phyloP scores from a whole-genome alignment of 2,329 filamentous ascomycete genomes.

The Myriangium duriaei region DNA sequence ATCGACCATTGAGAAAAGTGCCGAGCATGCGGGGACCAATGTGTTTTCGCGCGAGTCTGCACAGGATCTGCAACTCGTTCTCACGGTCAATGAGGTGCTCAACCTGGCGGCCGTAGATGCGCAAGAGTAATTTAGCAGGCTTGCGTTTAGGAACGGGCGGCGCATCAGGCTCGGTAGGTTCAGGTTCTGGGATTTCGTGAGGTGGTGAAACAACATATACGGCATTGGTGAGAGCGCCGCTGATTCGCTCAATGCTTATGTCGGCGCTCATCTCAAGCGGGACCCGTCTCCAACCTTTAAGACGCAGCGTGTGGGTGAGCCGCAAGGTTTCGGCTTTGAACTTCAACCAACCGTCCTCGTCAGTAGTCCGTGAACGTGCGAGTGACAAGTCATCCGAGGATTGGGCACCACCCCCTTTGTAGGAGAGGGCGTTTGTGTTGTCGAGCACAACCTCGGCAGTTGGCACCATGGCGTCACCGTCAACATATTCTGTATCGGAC shows the following conservation, averaged over 20 bases:
- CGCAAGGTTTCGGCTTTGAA: conserved; percentile 92
- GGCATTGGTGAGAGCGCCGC: conserved; percentile 88
- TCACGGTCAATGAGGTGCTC: conserved; percentile 93
- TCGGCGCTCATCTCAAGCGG: conserved; percentile 56
- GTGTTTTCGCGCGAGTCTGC: conserved; percentile 75
- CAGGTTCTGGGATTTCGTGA: conserved; percentile 38
- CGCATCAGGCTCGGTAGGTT: conserved; percentile 10
- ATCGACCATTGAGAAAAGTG: conserved; percentile 87
- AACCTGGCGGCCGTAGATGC: conserved; percentile 89
- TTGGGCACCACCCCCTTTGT: conserved; percentile 44
- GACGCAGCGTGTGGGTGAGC: conserved; percentile 71
- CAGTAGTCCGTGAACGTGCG: conserved; percentile 13
- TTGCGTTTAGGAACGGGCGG: conserved; percentile 31
- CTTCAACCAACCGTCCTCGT: conserved; percentile 59
- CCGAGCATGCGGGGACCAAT: conserved; percentile 86
- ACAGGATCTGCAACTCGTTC: conserved; percentile 73
- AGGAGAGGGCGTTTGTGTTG: conserved; percentile 78
- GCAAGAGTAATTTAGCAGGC: conserved; percentile 65
- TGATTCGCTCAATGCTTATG: conserved; percentile 63
- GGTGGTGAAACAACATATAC: conserved; percentile 91
- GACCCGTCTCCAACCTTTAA: conserved; percentile 86
- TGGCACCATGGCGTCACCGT: conserved; percentile 73
- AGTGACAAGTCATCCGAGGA: conserved; percentile 37
- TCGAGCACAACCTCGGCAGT: conserved; percentile 75
- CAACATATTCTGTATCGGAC: conserved; percentile 75